phyloP scores from a whole-genome alignment of 305 asterid species.

The Ruellia speciosa region DNA sequence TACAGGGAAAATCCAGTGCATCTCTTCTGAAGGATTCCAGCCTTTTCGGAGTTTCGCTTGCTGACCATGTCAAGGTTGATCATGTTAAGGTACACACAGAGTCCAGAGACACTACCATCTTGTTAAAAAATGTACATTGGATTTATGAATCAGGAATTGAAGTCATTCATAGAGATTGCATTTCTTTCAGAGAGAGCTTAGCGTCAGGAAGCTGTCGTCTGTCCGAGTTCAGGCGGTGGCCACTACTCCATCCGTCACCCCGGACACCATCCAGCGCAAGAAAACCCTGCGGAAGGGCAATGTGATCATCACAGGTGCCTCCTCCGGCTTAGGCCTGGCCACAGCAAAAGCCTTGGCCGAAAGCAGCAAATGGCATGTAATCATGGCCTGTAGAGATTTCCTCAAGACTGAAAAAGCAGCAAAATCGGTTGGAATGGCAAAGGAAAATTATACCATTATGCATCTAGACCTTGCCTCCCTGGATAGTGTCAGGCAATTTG shows the following conservation, averaged over 20 bases:
- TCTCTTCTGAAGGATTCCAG: conserved; percentile 48
- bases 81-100: conserved; percentile 32
- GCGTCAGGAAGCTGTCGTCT: conserved; percentile 25
- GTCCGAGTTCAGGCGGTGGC: conserved; percentile 51
- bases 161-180: background rate
- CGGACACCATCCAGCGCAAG: conserved; percentile 50
- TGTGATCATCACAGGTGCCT: conserved; percentile 77
- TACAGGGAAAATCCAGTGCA: conserved; percentile 49
- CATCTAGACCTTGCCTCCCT: conserved; percentile 84
- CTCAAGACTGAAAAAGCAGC: conserved; percentile 85
- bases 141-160: conserved; percentile 4
- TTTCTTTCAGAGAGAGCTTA: conserved; percentile 33
- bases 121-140: background rate
- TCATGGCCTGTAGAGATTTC: conserved; percentile 93
- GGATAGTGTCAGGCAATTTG: conserved; percentile 85
- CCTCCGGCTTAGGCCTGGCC: conserved; percentile 88
- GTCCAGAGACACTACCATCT: background rate
- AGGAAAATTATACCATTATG: conserved; percentile 78
- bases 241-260: conserved; percentile 48
- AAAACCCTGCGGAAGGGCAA: conserved; percentile 69
- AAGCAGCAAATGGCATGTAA: conserved; percentile 81
- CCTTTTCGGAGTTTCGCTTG: conserved; percentile 64
- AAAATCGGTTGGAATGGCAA: conserved; percentile 64
- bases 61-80: conserved; percentile 49
- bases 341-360: conserved; percentile 77